Percentiles rank a stretch among this genome's conserved stretches.
These are phyloP conservation scores for Sungouiella blattae DNA, from an alignment of 805 yeast species.

Conservation along the genomic window DNA sequence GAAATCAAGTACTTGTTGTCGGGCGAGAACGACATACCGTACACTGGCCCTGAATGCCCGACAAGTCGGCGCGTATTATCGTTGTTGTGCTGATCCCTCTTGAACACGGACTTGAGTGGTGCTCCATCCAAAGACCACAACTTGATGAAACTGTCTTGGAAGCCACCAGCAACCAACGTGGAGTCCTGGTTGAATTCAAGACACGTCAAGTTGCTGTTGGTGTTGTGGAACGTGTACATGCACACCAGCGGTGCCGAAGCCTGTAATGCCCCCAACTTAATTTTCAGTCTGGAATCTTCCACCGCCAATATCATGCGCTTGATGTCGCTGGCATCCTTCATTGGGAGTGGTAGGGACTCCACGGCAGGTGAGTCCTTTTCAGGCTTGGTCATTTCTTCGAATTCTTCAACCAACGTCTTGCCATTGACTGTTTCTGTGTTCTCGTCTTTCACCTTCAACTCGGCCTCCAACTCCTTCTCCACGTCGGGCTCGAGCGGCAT, in stretches of 20 bases:
- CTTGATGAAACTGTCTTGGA: conserved; percentile 86
- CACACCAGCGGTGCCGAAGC: conserved; percentile 91
- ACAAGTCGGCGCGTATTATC: conserved; percentile 57
- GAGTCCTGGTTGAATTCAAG: conserved; percentile 85
- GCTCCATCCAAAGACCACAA: conserved; percentile 93
- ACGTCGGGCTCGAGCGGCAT: conserved; percentile 86
- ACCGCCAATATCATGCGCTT: conserved; percentile 74
- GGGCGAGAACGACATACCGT: conserved; percentile 86
- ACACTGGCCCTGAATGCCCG: conserved; percentile 95
- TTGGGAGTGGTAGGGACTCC: conserved; percentile 81
- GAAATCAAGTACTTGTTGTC: conserved; percentile 80
- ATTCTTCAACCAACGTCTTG: conserved; percentile 61
- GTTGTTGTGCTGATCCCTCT: conserved; percentile 48
- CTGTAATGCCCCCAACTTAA: conserved; percentile 65
- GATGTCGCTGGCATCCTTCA: conserved; percentile 74
- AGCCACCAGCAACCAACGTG: conserved; percentile 87
- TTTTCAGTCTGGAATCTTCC: conserved; percentile 75
- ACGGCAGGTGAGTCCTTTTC: conserved; percentile 65
- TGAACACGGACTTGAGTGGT: conserved; percentile 62
- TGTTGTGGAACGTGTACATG: conserved; percentile 97
- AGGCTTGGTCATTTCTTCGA: conserved; percentile 53
- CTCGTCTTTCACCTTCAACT: conserved; percentile 75
- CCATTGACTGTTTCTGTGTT: conserved; percentile 29
- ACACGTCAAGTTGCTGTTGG: conserved; percentile 84
- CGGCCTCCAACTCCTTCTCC: conserved; percentile 78